Evolutionary conservation across 2,329 filamentous ascomycete species (phyloP).

Genomic region (Helotiales sp.): DNA sequence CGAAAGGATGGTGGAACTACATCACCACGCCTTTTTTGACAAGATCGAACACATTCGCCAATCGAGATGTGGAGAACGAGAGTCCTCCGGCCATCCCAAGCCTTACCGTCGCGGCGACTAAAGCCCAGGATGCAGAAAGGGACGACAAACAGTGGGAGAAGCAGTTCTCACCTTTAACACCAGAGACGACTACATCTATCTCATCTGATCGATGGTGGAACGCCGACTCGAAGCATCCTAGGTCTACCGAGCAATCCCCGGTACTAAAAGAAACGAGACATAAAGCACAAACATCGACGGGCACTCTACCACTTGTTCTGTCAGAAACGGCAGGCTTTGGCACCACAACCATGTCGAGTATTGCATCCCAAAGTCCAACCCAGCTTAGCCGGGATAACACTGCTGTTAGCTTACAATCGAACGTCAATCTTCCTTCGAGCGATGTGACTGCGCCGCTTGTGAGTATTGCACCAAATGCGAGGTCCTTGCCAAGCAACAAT

Average conservation of each 20-base stretch:
- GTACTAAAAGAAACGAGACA: conserved; percentile 37
- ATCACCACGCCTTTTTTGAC: conserved; percentile 71
- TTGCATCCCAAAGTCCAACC: conserved; percentile 17
- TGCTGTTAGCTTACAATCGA: conserved; percentile 7
- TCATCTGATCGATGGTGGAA: conserved; percentile 49
- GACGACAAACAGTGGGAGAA: conserved; percentile 42
- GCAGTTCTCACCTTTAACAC: conserved; percentile 41
- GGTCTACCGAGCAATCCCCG: conserved; percentile 23
- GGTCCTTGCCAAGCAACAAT: conserved; percentile 33
- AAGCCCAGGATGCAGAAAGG: conserved; percentile 33
- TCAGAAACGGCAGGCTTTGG: conserved; percentile 32
- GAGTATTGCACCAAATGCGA: conserved; percentile 23
- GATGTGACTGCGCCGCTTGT: conserved; percentile 26
- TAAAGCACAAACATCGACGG: conserved; percentile 37
- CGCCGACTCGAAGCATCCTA: conserved; percentile 30
- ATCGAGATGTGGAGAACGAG: conserved; percentile 25
- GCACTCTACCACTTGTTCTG: conserved; percentile 36
- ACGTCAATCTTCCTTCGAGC: conserved; percentile 13
- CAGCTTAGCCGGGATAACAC: conserved; percentile 21
- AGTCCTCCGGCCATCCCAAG: conserved; percentile 41
- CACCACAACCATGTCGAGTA: conserved; percentile 22
- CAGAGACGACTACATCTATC: conserved; percentile 38
- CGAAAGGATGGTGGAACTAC: conserved; percentile 79
- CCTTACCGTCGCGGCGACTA: conserved; percentile 42
- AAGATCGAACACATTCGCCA: conserved; percentile 43